phyloP scores from a whole-genome alignment of 129 eudicot species.

The Mikania micrantha region DNA sequence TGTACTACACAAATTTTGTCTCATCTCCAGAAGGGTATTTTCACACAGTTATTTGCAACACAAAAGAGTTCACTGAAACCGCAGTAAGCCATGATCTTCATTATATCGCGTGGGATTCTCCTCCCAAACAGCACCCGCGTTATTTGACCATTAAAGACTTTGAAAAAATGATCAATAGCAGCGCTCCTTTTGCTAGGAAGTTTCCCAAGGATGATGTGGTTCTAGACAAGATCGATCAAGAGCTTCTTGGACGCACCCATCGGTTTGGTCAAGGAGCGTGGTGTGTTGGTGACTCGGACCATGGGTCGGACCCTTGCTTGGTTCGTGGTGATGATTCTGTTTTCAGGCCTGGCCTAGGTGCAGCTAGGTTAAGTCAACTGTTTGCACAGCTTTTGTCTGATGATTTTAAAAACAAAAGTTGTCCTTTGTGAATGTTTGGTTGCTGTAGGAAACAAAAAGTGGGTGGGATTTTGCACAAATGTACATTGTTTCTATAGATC shows the following conservation, averaged over 20 bases:
- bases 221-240: conserved; percentile 78
- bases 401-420: conserved; percentile 61
- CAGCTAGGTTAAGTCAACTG: conserved; percentile 54
- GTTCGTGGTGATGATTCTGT: conserved; percentile 68
- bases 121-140: conserved; percentile 95
- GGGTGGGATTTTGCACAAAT: conserved; percentile 26
- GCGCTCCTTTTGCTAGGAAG: conserved; percentile 85
- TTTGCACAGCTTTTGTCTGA: conserved; percentile 51
- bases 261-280: conserved; percentile 86
- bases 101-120: conserved; percentile 94
- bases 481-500: conserved; percentile 42
- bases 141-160: conserved; percentile 67
- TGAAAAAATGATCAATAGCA: conserved; percentile 79
- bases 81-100: conserved; percentile 91
- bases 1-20: conserved; percentile 90
- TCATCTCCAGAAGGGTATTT: conserved; percentile 98
- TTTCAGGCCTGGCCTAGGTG: conserved; percentile 76
- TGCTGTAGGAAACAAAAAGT: conserved; percentile 12
- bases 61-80: conserved; percentile 60
- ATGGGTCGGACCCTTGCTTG: conserved; percentile 70
- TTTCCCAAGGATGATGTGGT: conserved; percentile 79
- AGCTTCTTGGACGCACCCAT: conserved; percentile 54
- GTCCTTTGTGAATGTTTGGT: conserved; percentile 26
- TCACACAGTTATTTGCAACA: conserved; percentile 93
- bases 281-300: conserved; percentile 70